Base-by-base conservation (phyloP, 2,329 filamentous ascomycete species). In the Sporothrix pallida region DNA sequence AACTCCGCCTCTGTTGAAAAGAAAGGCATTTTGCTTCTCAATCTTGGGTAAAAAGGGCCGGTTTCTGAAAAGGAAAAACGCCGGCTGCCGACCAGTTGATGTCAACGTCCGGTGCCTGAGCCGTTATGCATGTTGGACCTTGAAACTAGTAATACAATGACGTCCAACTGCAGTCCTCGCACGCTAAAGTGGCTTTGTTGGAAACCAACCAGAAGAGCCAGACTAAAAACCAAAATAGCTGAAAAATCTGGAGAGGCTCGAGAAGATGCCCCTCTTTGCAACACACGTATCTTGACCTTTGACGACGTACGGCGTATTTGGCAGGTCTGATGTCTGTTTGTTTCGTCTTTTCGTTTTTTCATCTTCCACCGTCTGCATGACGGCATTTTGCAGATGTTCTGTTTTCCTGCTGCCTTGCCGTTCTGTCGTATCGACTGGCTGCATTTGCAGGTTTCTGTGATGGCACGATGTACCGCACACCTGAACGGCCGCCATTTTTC, bases 41-140 rank as follows among this genome's bases (percentile, higher is more conserved):
- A 67, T 48, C 37, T 70, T 70, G 46, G 63, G 46, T 68, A 31
- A 68, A 69, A 54, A 15, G 63, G 44, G 42, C 44, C 42, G 63
- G 37, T 63, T 65, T 48, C 20, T 26, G 44, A 67, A 50, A 23
- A 48, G 20, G 20, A 17, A 26, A 67, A 31, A 48, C 44, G 63
- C n/a, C 20, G 42, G n/a, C 31, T 37, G 60, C 2, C 60, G 15
- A 63, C 60, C 60, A 44, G 60, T 44, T 15, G 60, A 63, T 15
- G 20, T 4, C 60, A 44, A 60, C 23, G 31, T 6, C 56, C 23
- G 23, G 12, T 60, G 56, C 56, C 56, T 31, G 26, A 17, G 8
- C 60, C 31, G 37, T 17, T 62, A 42, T 44, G 60, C 26, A 23
- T 58, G 56, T 58, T 58, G 56, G 56, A 58, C 54, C 15, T 31